phyloP scores from a whole-genome alignment of 768 basidiomycete genomes.

The Serendipita indica region DNA sequence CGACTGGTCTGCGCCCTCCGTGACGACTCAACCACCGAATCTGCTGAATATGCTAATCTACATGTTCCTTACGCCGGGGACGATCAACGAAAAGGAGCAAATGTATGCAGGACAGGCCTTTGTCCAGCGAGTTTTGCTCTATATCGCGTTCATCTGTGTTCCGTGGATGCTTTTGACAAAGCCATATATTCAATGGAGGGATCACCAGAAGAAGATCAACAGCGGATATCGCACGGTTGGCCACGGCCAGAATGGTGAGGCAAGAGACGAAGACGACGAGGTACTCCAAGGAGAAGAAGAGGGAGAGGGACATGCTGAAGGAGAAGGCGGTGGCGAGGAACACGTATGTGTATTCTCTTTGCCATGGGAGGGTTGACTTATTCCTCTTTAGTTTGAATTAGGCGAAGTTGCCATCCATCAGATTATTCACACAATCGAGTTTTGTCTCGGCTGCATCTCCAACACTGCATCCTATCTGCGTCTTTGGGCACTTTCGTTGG shows the following conservation, averaged over 20 bases:
- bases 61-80: slow-evolving; percentile 90
- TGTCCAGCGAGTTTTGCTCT: slow-evolving; percentile 64
- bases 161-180: slow-evolving; percentile 90
- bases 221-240: slow-evolving; percentile 61
- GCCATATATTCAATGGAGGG: slow-evolving; percentile 83
- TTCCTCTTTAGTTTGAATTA: slow-evolving; percentile 55
- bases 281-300: slow-evolving; percentile 66
- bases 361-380: background rate
- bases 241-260: slow-evolving; percentile 42
- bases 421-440: slow-evolving; percentile 97
- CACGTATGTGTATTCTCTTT: background rate
- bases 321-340: slow-evolving; percentile 56
- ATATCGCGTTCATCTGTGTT: slow-evolving; percentile 73
- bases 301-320: slow-evolving; percentile 64
- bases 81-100: slow-evolving; percentile 47
- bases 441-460: slow-evolving; percentile 96
- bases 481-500: slow-evolving; percentile 94
- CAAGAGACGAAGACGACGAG: slow-evolving; percentile 41
- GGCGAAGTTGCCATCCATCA: slow-evolving; percentile 94
- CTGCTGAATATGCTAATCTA: slow-evolving; percentile 89
- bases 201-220: slow-evolving; percentile 66
- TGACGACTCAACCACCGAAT: slow-evolving; percentile 61
- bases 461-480: slow-evolving; percentile 90
- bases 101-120: slow-evolving; percentile 79
- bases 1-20: slow-evolving; percentile 55